Conservation (phyloP, 2,329 filamentous ascomycete species). For the Ciborinia camelliae region DNA sequence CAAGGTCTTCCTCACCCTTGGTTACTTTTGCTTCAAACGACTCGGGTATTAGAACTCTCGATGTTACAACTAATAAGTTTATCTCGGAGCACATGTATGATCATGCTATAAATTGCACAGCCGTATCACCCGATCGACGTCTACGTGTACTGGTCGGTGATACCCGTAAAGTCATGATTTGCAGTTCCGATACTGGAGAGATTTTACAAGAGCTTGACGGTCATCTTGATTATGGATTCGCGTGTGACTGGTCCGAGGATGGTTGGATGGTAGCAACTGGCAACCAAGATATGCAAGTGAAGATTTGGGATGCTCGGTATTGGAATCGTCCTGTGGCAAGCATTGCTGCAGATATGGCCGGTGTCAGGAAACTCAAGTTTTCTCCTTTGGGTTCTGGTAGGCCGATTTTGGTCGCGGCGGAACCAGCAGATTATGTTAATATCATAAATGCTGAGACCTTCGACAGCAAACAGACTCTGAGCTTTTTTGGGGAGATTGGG, state of each 20-base stretch:
- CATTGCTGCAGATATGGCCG: conserved; percentile 63
- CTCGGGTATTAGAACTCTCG: conserved; percentile 54
- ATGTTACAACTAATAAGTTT: conserved; percentile 57
- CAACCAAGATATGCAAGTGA: conserved; percentile 69
- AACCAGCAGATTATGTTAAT: conserved; percentile 71
- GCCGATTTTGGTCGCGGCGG: conserved; percentile 65
- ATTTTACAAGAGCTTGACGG: conserved; percentile 56
- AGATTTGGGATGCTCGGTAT: conserved; percentile 72
- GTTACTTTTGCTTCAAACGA: conserved; percentile 65
- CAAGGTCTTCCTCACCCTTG: conserved; percentile 51
- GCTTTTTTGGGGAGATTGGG: conserved; percentile 72
- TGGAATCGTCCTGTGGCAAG: conserved; percentile 56
- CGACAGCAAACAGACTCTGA: conserved; percentile 63
- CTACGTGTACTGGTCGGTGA: conserved; percentile 74
- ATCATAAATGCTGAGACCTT: conserved; percentile 67
- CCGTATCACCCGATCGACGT: conserved; percentile 67
- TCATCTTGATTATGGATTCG: conserved; percentile 69
- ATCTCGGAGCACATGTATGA: conserved; percentile 53
- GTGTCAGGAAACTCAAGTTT: conserved; percentile 67
- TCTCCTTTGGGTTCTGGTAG: conserved; percentile 67
- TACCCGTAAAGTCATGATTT: conserved; percentile 60
- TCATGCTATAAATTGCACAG: conserved; percentile 68
- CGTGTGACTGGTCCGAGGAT: conserved; percentile 76
- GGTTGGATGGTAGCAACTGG: conserved; percentile 74
- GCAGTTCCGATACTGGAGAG: conserved; percentile 63